phyloP scores from a whole-genome alignment of 371 early-diverging fungal species.

The Mucor lusitanicus region DNA sequence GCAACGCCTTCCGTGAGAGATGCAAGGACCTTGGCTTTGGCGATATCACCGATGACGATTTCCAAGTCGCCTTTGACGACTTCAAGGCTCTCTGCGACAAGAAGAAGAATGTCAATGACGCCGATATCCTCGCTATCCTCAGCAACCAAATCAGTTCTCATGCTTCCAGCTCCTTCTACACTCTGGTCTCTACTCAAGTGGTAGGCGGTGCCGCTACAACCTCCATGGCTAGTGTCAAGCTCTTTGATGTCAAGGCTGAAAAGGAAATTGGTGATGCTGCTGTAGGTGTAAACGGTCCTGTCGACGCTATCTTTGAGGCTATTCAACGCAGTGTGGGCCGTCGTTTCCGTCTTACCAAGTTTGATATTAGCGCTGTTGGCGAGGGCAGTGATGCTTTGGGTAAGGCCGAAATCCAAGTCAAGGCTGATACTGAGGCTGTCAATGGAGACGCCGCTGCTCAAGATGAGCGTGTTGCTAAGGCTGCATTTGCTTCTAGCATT shows the following conservation, averaged over 20 bases:
- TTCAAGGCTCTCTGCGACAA: slow-evolving; percentile 92
- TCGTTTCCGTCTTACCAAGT: slow-evolving; percentile 66
- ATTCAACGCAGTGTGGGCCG: slow-evolving; percentile 78
- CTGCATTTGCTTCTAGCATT: slow-evolving; percentile 69
- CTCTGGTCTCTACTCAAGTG: slow-evolving; percentile 71
- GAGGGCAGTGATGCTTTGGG: slow-evolving; percentile 87
- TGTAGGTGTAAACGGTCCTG: slow-evolving; percentile 76
- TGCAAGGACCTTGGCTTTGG: slow-evolving; percentile 80
- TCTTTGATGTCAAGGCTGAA: slow-evolving; percentile 46
- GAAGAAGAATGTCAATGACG: slow-evolving; percentile 90
- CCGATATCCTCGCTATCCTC: slow-evolving; percentile 84
- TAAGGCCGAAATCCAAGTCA: slow-evolving; percentile 79
- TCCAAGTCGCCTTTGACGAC: slow-evolving; percentile 79
- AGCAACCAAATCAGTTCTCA: slow-evolving; percentile 61
- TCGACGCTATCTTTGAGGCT: slow-evolving; percentile 83
- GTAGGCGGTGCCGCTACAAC: slow-evolving; percentile 69
- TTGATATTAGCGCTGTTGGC: slow-evolving; percentile 85
- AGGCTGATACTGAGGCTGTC: slow-evolving; percentile 20
- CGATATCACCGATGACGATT: slow-evolving; percentile 60
- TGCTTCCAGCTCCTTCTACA: slow-evolving; percentile 41
- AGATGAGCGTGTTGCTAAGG: slow-evolving; percentile 27
- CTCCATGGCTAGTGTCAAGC: slow-evolving; percentile 78
- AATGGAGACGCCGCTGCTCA: slow-evolving; percentile 1
- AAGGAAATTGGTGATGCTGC: slow-evolving; percentile 71
- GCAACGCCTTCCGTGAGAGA: slow-evolving; percentile 88